Evolutionary conservation across 768 basidiomycete species (phyloP), one percentile per base, ranked within the genome.

Genomic region (Rossbeevera mucosa): DNA sequence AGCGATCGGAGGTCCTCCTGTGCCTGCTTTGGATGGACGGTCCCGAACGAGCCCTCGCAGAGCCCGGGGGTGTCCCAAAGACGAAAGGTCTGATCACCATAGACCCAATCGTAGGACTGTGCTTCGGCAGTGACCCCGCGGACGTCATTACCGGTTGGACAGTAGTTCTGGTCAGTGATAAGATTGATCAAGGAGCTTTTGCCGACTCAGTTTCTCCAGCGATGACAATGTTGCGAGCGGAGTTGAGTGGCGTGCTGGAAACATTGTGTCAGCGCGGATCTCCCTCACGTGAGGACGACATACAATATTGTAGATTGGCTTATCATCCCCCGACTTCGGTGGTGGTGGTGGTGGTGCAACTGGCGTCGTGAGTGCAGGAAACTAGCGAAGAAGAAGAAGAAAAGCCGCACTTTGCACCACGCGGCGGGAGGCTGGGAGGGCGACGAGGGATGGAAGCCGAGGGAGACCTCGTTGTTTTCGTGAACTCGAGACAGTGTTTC

Each of bases 121-220:
- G 63, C 50, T 25, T 54, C 54, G 7, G 44, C 36, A 18, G 62
- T 63, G 38, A 54, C 22, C 20, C 41, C 41, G 7, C 41, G 41
- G 13, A 24, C 22, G 41, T 22, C 21, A 22, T 42, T 42, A 5
- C 41, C 22, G 11, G 41, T 42, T 20, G 0, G 0, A 42, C 41
- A 42, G 7, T 13, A 8, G 14, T 1, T 64, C 9, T 25, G 51
- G 2, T 60, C 71, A 14, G 47, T 51, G 16, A 67, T 50, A 28
- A 69, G 59, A 44, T 69, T 69, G 56, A 69, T 59, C 0, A 69
- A 44, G 25, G 66, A 68, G 18, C 65, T 69, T 52, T 68, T 68
- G 7, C 66, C 66, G 26, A 64, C 63, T 3, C 68, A 1, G 61
- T 64, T 52, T 69, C 66, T 24, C 66, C 66, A 31, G 53, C 55